Conservation (phyloP, 192 early-diverging fungal species). For the Backusella parvicylindrica region DNA sequence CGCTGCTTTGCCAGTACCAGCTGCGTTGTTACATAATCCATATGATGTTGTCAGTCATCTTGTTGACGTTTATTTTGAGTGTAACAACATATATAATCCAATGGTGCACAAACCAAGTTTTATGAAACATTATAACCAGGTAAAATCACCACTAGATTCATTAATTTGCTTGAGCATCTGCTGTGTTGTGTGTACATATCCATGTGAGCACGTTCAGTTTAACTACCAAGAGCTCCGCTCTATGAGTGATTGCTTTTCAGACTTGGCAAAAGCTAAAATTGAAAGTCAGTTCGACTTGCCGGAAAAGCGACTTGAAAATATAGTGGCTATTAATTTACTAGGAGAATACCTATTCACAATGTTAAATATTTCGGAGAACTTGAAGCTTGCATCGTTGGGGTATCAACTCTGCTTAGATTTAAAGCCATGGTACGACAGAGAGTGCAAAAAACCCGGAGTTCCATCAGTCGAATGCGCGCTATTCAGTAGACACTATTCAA, state of each 20-base stretch:
- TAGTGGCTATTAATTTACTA: not conserved
- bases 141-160: not conserved
- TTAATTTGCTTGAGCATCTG: not conserved
- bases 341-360: not conserved
- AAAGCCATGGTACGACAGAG: not conserved
- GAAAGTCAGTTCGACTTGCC: not conserved
- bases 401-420: not conserved
- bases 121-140: not conserved
- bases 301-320: not conserved
- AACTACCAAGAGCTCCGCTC: not conserved
- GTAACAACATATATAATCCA: not conserved
- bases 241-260: not conserved
- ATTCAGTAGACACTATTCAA: not conserved
- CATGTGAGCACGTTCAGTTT: not conserved
- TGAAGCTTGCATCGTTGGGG: not conserved
- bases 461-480: not conserved
- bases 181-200: not conserved
- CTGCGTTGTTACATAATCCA: not conserved
- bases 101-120: not conserved
- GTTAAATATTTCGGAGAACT: not conserved
- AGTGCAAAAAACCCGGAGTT: not conserved
- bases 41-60: not conserved
- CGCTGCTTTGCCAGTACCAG: not conserved
- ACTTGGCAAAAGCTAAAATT: not conserved
- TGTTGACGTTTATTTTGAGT: not conserved